These are phyloP conservation scores for Mercurialis annua DNA, from an alignment of 345 rosid species.

Conservation along the genomic window DNA sequence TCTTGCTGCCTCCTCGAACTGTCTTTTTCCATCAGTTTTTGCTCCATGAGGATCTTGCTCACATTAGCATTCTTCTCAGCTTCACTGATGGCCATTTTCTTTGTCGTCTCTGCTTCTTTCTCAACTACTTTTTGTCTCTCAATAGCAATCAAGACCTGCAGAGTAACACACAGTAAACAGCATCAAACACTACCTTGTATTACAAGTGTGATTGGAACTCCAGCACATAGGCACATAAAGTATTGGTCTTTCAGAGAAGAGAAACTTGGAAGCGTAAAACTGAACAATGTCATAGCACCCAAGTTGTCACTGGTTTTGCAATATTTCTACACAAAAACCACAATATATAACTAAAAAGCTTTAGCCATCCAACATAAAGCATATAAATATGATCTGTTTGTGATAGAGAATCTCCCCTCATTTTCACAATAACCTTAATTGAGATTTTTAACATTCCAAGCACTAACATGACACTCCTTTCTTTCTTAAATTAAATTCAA, in stretches of 20 bases:
- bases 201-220: neutral
- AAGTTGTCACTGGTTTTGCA: neutral
- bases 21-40: conserved; percentile 84
- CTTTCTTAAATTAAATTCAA: neutral
- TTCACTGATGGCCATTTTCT: conserved; percentile 89
- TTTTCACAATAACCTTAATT: neutral
- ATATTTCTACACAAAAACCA: neutral
- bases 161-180: conserved; percentile 2
- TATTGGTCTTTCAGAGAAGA: neutral
- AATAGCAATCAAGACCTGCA: conserved; percentile 74
- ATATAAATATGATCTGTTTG: neutral
- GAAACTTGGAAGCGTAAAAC: neutral
- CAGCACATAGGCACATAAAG: neutral
- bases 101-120: conserved; percentile 84
- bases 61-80: conserved; percentile 85
- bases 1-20: conserved; percentile 71
- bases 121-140: conserved; percentile 83
- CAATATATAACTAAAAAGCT: neutral
- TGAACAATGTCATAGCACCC: neutral
- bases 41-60: conserved; percentile 82
- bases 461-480: neutral
- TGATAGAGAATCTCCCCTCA: neutral
- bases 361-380: neutral
- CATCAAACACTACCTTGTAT: conserved; percentile 1
- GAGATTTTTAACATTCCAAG: neutral